Evolutionary conservation across 2,329 filamentous ascomycete species (phyloP).

Genomic region (Stachybotrys chlorohalonatus): DNA sequence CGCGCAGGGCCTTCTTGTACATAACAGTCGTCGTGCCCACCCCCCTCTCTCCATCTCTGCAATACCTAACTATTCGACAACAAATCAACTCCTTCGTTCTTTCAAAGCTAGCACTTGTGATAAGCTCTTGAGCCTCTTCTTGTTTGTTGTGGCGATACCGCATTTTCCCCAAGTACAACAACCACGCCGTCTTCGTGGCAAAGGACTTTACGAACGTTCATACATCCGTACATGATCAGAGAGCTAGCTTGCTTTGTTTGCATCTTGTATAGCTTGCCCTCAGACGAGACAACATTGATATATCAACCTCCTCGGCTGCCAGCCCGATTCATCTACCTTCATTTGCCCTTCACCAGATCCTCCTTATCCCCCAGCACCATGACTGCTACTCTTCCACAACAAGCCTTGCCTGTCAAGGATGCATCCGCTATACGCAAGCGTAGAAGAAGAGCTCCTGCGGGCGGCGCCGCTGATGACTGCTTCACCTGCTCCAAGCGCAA

Average conservation of each 20-base stretch:
- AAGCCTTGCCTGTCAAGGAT: constrained; percentile 37
- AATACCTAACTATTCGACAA: background rate
- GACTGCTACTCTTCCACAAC: constrained; percentile 39
- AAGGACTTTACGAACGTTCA: no score
- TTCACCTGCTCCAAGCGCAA: constrained; percentile 83
- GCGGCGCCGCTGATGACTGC: constrained; percentile 88
- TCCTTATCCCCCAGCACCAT: constrained; percentile 19
- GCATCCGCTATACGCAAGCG: constrained; percentile 54
- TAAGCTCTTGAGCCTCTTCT: background rate
- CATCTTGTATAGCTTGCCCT: background rate
- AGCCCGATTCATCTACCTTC: background rate
- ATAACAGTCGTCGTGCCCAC: background rate
- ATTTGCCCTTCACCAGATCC: background rate
- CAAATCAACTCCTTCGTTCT: background rate
- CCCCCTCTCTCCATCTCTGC: background rate
- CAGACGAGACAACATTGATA: background rate
- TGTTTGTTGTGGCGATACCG: background rate
- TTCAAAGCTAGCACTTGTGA: background rate
- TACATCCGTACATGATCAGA: no score
- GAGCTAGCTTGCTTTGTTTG: background rate
- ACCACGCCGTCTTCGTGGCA: no score
- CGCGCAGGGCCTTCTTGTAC: background rate
- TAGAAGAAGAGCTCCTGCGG: constrained; percentile 78
- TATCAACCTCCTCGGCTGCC: background rate
- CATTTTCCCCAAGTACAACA: background rate